phyloP scores from a whole-genome alignment of 345 rosid species.

The Linum tenue region DNA sequence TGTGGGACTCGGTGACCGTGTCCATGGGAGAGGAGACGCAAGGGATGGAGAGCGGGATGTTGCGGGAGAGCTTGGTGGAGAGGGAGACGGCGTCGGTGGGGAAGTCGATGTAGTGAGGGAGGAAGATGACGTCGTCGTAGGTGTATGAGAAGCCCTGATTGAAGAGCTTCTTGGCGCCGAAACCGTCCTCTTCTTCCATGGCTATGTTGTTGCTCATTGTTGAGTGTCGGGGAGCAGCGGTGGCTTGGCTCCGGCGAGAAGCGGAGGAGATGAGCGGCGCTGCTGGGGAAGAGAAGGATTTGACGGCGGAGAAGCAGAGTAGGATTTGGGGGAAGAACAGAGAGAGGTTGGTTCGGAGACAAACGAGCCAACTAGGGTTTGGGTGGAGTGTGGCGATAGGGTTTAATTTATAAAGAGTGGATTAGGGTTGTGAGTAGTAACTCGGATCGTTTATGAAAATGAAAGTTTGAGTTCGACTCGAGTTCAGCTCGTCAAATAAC shows the following conservation, averaged over 20 bases:
- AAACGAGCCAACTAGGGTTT: no score
- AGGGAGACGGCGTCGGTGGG: constrained; percentile 69
- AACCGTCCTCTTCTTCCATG: constrained; percentile 47
- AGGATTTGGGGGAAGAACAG: no score
- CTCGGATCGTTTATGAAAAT: no score
- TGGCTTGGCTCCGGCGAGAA: background rate
- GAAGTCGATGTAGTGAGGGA: constrained; percentile 89
- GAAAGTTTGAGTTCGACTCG: no score
- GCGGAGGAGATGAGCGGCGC: background rate
- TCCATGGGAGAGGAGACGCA: constrained; percentile 96
- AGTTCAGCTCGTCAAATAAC: no score
- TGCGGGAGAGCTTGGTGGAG: constrained; percentile 59
- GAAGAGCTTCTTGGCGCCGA: constrained; percentile 52
- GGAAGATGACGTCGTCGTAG: constrained; percentile 82
- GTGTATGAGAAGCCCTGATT: constrained; percentile 76
- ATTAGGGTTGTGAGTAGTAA: no score
- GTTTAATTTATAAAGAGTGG: no score
- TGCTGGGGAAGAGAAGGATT: background rate
- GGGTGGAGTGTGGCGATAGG: no score
- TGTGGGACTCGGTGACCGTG: constrained; percentile 77
- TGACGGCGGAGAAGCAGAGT: no score
- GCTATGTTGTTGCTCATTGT: background rate
- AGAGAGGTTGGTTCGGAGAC: no score
- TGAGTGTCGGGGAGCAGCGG: background rate
- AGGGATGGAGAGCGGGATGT: constrained; percentile 60